Percentiles rank a stretch among this genome's conserved stretches.
Conservation (phyloP, 1,284 basidiomycete genomes). For the Phenoliferia sp. region DNA sequence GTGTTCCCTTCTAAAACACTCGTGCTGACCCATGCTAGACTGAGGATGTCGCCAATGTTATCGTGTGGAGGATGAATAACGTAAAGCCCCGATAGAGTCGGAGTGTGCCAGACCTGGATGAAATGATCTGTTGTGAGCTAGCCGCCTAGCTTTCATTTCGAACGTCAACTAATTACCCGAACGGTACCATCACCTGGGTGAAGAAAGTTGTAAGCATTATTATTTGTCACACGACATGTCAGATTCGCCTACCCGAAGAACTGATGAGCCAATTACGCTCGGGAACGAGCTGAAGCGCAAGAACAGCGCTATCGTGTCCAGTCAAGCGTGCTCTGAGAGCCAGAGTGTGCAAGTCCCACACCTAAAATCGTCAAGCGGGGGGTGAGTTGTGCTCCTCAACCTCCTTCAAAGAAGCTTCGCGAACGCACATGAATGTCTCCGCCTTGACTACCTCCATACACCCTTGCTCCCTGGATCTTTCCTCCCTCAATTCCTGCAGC, state of each 20-base stretch:
- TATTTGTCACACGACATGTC: background rate
- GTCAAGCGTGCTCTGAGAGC: conserved; percentile 64
- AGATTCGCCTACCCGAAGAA: conserved; percentile 51
- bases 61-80: conserved; percentile 78
- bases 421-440: conserved; percentile 63
- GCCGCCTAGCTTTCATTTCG: too few species aligned
- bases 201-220: background rate
- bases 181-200: conserved; percentile 72
- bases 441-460: conserved; percentile 79
- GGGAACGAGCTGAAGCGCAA: conserved; percentile 71
- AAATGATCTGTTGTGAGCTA: conserved; percentile 32
- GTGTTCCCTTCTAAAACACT: conserved; percentile 48
- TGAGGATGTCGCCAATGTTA: conserved; percentile 85
- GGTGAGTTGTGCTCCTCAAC: background rate
- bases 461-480: conserved; percentile 36
- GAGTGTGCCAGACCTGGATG: conserved; percentile 70
- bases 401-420: conserved; percentile 23
- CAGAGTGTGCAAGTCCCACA: conserved; percentile 72
- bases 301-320: conserved; percentile 80
- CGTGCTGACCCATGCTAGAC: conserved; percentile 68
- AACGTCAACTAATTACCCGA: too few species aligned
- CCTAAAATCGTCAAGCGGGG: conserved; percentile 48
- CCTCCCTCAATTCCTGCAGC: background rate
- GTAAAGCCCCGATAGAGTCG: conserved; percentile 64
- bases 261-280: conserved; percentile 81